Evolutionary conservation across 2,329 filamentous ascomycete species (phyloP), one percentile per base, ranked within the genome.

Genomic region (Verticillium tricorpus): DNA sequence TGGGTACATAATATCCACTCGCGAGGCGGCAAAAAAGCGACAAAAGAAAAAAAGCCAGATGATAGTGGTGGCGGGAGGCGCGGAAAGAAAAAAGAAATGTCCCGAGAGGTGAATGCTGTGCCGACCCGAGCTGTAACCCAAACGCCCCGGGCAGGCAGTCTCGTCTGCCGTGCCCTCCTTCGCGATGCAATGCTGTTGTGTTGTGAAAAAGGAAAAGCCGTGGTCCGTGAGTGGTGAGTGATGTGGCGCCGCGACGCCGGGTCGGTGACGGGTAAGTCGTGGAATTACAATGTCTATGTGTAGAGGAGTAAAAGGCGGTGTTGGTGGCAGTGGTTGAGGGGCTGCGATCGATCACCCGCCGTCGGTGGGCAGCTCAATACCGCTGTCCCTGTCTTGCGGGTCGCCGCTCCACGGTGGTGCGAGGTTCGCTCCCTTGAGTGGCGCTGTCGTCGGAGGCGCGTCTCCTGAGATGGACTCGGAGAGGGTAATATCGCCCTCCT

Each of bases 311-410:
- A 32, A n/a, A 32, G 2, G 25, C 25, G 22, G 12, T 31, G 54
- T 56, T 31, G 11, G 22, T 32, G 54, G 15, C 6, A 14, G 19
- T 59, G 7, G 17, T 37, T 55, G 28, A 40, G 34, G 9, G 19
- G 54, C 15, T 45, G 22, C 2, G 17, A 14, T 52, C 6, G 2
- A 34, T 61, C 69, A 80, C 60, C 69, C 69, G 37, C 73, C 73
- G 25, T 82, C 80, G 1, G 69, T 65, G 25, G 75, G 76, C 60
- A 84, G 69, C 65, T 82, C 82, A 66, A 84, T 80, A 39, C 82
- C 82, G 65, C 82, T 84, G 67, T 84, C 82, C 61, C 81, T 76
- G 68, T 83, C 81, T 56, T 66, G 63, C 5, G 62, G 62, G 45
- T 64, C 61, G n/a, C 64, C 62, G 39, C 60, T 58, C 65, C 63